Evolutionary conservation across 257 asterid genomes (phyloP).

Genomic region (Lycium ferocissimum): DNA sequence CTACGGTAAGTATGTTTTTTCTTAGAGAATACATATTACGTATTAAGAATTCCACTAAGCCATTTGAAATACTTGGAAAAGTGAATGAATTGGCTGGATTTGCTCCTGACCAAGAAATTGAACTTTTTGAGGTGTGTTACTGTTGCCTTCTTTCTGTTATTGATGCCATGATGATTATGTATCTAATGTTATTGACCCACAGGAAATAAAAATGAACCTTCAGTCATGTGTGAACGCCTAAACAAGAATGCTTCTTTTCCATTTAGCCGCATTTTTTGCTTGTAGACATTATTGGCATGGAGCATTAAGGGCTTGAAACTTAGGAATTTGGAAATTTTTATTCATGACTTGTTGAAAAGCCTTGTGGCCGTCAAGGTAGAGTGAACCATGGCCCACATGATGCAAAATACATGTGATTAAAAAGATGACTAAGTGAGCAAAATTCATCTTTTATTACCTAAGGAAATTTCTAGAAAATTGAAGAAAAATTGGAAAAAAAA

Average conservation of each 20-base stretch:
- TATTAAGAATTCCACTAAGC: constrained; percentile 66
- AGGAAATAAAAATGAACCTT: constrained; percentile 65
- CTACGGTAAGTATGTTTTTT: constrained; percentile 58
- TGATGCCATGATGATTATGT: neutral
- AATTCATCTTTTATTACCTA: no score
- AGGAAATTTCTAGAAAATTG: no score
- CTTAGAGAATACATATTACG: neutral
- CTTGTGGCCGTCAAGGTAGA: no score
- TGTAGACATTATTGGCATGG: no score
- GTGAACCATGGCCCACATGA: no score
- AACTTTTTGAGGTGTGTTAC: constrained; percentile 78
- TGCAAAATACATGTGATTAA: no score
- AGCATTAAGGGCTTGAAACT: no score
- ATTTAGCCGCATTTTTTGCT: no score
- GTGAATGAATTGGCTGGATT: constrained; percentile 90
- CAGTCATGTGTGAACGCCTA: constrained; percentile 55
- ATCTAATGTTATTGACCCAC: neutral
- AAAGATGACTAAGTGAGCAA: no score
- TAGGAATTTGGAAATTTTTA: no score
- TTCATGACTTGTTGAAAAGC: no score
- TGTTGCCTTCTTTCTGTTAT: neutral
- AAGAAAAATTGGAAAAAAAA: no score
- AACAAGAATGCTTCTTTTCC: constrained; percentile 49
- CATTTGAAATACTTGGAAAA: constrained; percentile 65
- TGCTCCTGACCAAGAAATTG: constrained; percentile 83